phyloP scores from a whole-genome alignment of 352 stramenopile species.

The Phytopythium helicoides region DNA sequence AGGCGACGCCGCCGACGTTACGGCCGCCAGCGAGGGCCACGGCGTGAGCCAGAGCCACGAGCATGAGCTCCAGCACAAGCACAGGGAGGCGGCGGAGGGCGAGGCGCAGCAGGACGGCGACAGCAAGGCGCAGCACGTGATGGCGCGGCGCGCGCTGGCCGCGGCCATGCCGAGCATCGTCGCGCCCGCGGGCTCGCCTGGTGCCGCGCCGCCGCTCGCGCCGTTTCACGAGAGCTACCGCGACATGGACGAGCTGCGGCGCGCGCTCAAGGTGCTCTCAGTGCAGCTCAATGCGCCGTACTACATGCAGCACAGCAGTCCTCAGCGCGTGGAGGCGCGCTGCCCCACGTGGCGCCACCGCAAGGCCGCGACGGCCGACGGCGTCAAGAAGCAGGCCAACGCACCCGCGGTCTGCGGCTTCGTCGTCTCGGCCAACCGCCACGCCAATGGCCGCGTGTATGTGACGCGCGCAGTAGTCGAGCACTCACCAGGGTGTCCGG shows the following conservation, averaged over 20 bases:
- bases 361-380: constrained; percentile 29
- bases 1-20: background rate
- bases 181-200: constrained; percentile 2
- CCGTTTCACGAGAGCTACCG: constrained; percentile 71
- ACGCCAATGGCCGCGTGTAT: constrained; percentile 75
- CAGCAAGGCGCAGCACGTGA: too few relatives aligned
- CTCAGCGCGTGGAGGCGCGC: constrained; percentile 69
- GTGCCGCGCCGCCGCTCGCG: constrained; percentile 29
- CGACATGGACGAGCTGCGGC: constrained; percentile 72
- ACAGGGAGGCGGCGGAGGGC: too few relatives aligned
- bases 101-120: background rate
- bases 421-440: constrained; percentile 70
- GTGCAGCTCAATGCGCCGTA: constrained; percentile 71
- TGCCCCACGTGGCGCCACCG: constrained; percentile 76
- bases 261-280: constrained; percentile 71
- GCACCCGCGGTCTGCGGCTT: constrained; percentile 47
- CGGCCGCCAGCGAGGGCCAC: background rate
- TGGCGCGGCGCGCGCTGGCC: constrained; percentile 1
- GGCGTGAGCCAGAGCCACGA: too few relatives aligned
- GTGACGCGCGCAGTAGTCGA: constrained; percentile 55
- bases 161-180: background rate
- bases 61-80: too few relatives aligned
- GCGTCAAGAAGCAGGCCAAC: constrained; percentile 5
- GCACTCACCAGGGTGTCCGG: constrained; percentile 44
- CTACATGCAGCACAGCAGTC: constrained; percentile 84